Evolutionary conservation across 176 grass and related monocot genomes (phyloP), one percentile per base, ranked within the genome.

Genomic region (Melocanna baccifera): DNA sequence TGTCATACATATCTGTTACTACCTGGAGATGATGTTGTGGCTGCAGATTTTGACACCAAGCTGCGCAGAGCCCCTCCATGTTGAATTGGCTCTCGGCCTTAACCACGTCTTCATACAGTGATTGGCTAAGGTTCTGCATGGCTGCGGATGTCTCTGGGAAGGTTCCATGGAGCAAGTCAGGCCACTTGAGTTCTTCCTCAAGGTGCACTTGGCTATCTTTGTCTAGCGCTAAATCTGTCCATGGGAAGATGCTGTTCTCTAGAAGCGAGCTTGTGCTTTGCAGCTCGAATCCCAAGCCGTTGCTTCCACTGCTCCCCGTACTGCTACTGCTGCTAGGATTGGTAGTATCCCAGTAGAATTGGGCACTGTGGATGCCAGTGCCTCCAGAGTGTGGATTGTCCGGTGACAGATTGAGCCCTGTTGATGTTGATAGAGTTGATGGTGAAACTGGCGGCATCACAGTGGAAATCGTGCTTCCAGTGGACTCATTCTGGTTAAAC

Each of bases 101-200:
- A 69, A 79, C 77, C 25, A 93, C 76, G 20, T 87, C 85, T 52
- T 87, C 85, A 16, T 87, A 90, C 59, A 86, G 82, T 73, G 88
- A 80, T n/a, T 89, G 87, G 57, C 66, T 73, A 68, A 85, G 76
- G 79, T 72, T 87, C 26, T 89, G 83, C 39, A 80, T 71, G 28
- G 79, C 71, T 5, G 58, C 20, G 2, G 75, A 39, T 37, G 81
- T 77, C 45, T 67, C 75, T 1, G 85, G 55, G 51, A 93, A 90
- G n/a, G 77, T 75, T 57, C 77, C 85, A 19, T 88, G 67, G 36
- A 90, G 77, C 82, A 90, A 85, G 41, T 90, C 91, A 4, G 85
- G 86, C 91, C 91, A 93, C 83, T 90, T 86, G 77, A 93, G 73
- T 57, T 90, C 91, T 71, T 90, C 91, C 48, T 85, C 88, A 4